phyloP scores from a whole-genome alignment of 306 rosid genomes.

The Inga oerstediana region DNA sequence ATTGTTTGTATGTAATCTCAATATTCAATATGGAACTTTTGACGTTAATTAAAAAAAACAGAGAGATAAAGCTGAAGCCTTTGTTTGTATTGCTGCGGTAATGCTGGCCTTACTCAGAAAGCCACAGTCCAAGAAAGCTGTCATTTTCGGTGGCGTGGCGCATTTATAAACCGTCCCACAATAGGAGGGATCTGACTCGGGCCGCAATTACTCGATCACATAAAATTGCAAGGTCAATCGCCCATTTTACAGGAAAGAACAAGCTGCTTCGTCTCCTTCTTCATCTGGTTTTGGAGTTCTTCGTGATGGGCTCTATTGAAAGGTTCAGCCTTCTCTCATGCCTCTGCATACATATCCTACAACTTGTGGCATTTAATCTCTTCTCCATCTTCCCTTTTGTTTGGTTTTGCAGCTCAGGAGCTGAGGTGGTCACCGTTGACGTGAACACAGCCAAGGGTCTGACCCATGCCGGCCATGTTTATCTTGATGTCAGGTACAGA shows the following conservation, averaged over 20 bases:
- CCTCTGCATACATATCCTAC: conserved; percentile 37
- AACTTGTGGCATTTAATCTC: conserved; percentile 24
- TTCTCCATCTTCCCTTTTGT: conserved; percentile 34
- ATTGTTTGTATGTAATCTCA: too few relatives aligned
- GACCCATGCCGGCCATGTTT: conserved; percentile 58
- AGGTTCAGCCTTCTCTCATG: not conserved
- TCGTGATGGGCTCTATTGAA: conserved; percentile 43
- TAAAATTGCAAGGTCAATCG: not conserved
- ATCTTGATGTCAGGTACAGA: conserved; percentile 79
- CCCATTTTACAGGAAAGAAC: not conserved
- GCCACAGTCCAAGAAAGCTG: not conserved
- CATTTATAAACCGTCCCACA: not conserved
- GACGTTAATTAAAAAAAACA: not conserved
- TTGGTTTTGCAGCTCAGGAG: conserved; percentile 39
- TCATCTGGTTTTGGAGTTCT: not conserved
- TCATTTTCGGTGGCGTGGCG: not conserved
- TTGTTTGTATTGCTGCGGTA: not conserved
- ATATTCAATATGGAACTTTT: not conserved
- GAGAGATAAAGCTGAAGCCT: not conserved
- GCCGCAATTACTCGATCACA: not conserved
- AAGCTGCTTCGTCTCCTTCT: not conserved
- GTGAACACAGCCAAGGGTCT: conserved; percentile 60
- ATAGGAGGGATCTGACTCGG: not conserved
- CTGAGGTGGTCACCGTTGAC: conserved; percentile 66
- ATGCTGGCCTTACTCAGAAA: not conserved